A percentile compares a stretch with the other conserved stretches of the same genome.
Conservation (phyloP, 2,329 filamentous ascomycete genomes). For the Cladosporium sphaerospermum region DNA sequence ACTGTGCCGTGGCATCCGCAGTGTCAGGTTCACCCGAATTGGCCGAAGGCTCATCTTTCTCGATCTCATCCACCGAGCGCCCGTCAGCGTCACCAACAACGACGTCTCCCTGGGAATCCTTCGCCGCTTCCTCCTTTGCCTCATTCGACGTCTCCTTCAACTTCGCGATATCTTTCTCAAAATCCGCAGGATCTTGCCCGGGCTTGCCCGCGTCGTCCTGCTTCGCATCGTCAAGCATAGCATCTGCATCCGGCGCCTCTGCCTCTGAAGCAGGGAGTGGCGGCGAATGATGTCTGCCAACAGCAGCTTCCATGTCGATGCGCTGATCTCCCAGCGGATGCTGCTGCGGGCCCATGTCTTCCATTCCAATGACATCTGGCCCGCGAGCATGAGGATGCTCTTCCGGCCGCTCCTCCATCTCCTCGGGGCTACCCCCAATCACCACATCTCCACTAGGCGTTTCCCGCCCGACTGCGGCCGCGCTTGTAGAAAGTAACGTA, state of each 20-base stretch:
- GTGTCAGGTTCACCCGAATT: neutral
- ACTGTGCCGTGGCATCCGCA: slow-evolving; percentile 8
- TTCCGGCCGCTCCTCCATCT: slow-evolving; percentile 42
- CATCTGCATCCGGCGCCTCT: slow-evolving; percentile 11
- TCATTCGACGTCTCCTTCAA: neutral
- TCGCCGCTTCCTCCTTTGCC: slow-evolving; percentile 10
- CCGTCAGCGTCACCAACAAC: slow-evolving; percentile 21
- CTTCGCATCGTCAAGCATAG: slow-evolving; percentile 12
- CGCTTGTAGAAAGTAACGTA: slow-evolving; percentile 16
- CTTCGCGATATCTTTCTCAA: slow-evolving; percentile 15
- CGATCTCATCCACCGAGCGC: neutral
- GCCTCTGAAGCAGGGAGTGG: slow-evolving; percentile 10
- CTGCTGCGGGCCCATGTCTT: slow-evolving; percentile 75
- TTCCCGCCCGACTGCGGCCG: slow-evolving; percentile 17
- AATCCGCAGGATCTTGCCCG: slow-evolving; percentile 17
- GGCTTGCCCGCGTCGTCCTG: slow-evolving; percentile 15
- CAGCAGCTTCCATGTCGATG: slow-evolving; percentile 38
- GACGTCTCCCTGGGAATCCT: slow-evolving; percentile 27
- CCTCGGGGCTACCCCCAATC: slow-evolving; percentile 21
- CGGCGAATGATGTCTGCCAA: slow-evolving; percentile 29
- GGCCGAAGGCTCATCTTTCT: neutral
- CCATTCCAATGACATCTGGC: slow-evolving; percentile 75
- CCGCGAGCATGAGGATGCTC: slow-evolving; percentile 71
- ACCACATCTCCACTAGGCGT: slow-evolving; percentile 24
- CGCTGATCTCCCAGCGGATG: slow-evolving; percentile 22